These are phyloP conservation scores for Fusarium sulawesiense DNA, from an alignment of 2,329 filamentous ascomycete species.

Conservation along the genomic window DNA sequence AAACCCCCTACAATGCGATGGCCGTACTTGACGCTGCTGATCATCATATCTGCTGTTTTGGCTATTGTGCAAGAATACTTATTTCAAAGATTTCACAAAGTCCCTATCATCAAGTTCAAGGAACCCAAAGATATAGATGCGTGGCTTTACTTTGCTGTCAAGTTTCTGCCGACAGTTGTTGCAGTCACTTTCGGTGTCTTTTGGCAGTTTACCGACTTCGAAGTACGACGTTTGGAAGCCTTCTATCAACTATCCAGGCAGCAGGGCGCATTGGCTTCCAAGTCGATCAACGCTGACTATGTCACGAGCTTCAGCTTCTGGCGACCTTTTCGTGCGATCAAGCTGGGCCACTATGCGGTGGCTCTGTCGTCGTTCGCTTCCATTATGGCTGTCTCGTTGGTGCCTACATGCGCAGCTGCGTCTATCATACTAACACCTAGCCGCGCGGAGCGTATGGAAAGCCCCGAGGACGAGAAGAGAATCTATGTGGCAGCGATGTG, in stretches of 20 bases:
- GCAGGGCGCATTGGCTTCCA: conserved; percentile 69
- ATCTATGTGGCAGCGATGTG: conserved; percentile 68
- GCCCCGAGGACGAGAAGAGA: conserved; percentile 60
- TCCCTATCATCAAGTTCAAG: conserved; percentile 62
- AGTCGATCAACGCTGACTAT: conserved; percentile 80
- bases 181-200: conserved; percentile 72
- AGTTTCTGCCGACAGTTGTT: conserved; percentile 71
- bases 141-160: conserved; percentile 69
- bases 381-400: conserved; percentile 73
- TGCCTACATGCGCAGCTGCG: conserved; percentile 75
- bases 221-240: conserved; percentile 73
- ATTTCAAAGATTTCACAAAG: conserved; percentile 60
- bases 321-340: conserved; percentile 71
- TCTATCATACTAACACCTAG: conserved; percentile 68
- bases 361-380: conserved; percentile 73
- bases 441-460: conserved; percentile 55
- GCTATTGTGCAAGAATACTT: conserved; percentile 66
- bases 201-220: conserved; percentile 74
- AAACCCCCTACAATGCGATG: conserved; percentile 73
- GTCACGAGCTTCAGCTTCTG: conserved; percentile 75
- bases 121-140: conserved; percentile 62
- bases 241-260: conserved; percentile 73
- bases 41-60: conserved; percentile 65
- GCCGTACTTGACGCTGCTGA: conserved; percentile 67
- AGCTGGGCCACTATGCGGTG: conserved; percentile 74